phyloP scores from a whole-genome alignment of 331 rosid genomes.

The Acacia pycnantha region DNA sequence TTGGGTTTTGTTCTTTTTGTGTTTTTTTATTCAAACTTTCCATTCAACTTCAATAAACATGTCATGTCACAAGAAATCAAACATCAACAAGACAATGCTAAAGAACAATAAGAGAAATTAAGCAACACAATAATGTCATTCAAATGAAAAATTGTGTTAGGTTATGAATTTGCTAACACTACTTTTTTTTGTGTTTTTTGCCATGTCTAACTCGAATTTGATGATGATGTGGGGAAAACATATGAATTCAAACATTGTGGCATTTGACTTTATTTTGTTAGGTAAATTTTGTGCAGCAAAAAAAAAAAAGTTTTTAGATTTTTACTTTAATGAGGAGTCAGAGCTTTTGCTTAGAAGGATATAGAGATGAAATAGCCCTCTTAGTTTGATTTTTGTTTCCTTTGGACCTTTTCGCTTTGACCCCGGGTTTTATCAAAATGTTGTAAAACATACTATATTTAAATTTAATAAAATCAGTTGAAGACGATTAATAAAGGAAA shows the following conservation, averaged over 20 bases:
- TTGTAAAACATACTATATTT: not conserved
- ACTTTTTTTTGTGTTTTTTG: no score
- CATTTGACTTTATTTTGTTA: not conserved
- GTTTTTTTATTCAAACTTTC: no score
- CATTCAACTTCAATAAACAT: no score
- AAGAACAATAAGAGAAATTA: not conserved
- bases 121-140: not conserved
- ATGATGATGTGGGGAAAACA: not conserved
- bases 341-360: not conserved
- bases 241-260: not conserved
- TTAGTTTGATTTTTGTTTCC: not conserved
- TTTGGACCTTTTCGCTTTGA: not conserved
- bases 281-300: not conserved
- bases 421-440: no score
- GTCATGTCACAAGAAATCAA: not conserved
- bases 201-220: not conserved
- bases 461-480: not conserved
- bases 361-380: not conserved
- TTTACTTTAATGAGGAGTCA: not conserved
- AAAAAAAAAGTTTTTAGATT: no score
- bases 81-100: not conserved
- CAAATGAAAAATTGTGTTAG: not conserved
- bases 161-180: not conserved
- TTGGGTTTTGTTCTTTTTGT: no score
- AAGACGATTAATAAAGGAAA: not conserved